These are phyloP conservation scores for Epicoccum sorghinum DNA, from an alignment of 2,329 filamentous ascomycete species.

Conservation along the genomic window DNA sequence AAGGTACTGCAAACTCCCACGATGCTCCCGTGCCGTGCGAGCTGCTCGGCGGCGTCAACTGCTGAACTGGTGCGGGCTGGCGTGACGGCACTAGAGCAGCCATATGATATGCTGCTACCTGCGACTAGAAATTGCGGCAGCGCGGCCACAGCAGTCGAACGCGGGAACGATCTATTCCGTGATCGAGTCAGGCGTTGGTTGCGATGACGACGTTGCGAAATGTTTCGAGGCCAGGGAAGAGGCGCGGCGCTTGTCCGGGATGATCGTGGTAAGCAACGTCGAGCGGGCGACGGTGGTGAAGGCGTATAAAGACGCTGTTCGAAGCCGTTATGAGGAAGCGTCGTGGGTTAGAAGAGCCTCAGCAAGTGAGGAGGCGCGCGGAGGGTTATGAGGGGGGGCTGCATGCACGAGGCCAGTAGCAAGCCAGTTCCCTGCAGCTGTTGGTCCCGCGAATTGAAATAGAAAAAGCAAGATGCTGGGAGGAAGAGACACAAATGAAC, in stretches of 20 bases:
- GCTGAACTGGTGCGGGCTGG: slow-evolving; percentile 38
- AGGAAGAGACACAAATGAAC: slow-evolving; percentile 31
- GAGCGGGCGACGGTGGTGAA: slow-evolving; percentile 10
- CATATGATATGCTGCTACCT: slow-evolving; percentile 31
- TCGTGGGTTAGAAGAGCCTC: slow-evolving; percentile 13
- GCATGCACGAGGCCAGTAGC: slow-evolving; percentile 28
- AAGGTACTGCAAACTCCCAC: slow-evolving; percentile 49
- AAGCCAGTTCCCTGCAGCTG: slow-evolving; percentile 24
- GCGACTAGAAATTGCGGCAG: slow-evolving; percentile 12
- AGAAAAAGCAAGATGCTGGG: slow-evolving; percentile 17
- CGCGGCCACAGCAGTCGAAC: slow-evolving; percentile 13
- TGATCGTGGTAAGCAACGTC: slow-evolving; percentile 5
- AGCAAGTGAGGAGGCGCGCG: slow-evolving; percentile 22
- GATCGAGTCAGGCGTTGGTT: slow-evolving; percentile 10
- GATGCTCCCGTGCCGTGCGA: slow-evolving; percentile 44
- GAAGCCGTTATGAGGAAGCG: slow-evolving; percentile 15
- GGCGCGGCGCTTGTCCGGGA: slow-evolving; percentile 15
- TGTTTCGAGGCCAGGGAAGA: slow-evolving; percentile 14
- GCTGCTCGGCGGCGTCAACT: slow-evolving; percentile 49
- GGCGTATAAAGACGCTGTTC: not conserved
- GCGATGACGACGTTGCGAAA: slow-evolving; percentile 12
- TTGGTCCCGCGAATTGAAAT: slow-evolving; percentile 32
- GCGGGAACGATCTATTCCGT: not conserved
- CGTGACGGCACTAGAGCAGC: slow-evolving; percentile 41
- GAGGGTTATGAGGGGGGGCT: slow-evolving; percentile 29